phyloP scores from a whole-genome alignment of 495 filamentous ascomycete genomes.

The Penicillium turbatum region DNA sequence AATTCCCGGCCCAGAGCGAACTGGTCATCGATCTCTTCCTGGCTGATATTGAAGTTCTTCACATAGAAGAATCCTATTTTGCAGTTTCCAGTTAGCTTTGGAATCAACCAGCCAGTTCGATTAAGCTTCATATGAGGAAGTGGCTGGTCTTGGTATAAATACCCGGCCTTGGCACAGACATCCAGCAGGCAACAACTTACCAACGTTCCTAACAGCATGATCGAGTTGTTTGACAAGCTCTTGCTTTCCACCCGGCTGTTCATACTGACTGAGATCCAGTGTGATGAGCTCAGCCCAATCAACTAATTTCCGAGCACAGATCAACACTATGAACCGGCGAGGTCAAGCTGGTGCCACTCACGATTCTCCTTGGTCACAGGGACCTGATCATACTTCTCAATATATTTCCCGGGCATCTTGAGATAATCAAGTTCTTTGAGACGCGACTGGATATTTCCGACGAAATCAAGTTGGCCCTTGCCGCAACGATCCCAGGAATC shows the following conservation, averaged over 20 bases:
- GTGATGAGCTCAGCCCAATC: slow-evolving; percentile 55
- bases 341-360: slow-evolving; percentile 16
- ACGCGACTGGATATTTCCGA: not conserved
- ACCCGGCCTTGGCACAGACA: too few relatives aligned
- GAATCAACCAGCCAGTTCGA: too few relatives aligned
- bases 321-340: slow-evolving; percentile 3
- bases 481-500: not conserved
- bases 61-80: slow-evolving; percentile 51
- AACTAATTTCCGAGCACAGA: slow-evolving; percentile 19
- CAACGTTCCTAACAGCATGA: slow-evolving; percentile 53
- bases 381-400: slow-evolving; percentile 47
- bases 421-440: too few relatives aligned
- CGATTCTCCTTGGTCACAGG: slow-evolving; percentile 45
- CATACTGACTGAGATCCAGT: slow-evolving; percentile 49
- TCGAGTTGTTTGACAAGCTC: slow-evolving; percentile 51
- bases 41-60: slow-evolving; percentile 49
- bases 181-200: slow-evolving; percentile 19
- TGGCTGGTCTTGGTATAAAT: not conserved
- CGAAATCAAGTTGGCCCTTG: not conserved
- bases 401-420: slow-evolving; percentile 40
- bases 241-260: slow-evolving; percentile 50
- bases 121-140: too few relatives aligned
- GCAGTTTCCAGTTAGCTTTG: not conserved
- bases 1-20: slow-evolving; percentile 53
- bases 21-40: slow-evolving; percentile 54